These are phyloP conservation scores for Selaginella tamariscina DNA, from an alignment of 75 land plant genomes.

Conservation along the genomic window DNA sequence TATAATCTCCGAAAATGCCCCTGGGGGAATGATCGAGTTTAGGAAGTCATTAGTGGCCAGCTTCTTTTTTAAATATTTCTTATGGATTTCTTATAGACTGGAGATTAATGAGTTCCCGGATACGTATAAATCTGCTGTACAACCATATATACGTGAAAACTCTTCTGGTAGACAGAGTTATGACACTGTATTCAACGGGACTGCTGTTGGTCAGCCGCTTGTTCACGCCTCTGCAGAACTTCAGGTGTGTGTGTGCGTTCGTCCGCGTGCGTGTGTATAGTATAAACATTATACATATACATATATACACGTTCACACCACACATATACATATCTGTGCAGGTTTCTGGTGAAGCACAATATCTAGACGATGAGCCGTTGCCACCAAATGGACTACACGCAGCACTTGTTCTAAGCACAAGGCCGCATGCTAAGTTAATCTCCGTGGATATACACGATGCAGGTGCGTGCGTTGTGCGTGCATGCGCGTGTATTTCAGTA, in stretches of 20 bases:
- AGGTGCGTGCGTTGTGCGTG: too few species aligned
- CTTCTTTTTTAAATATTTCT: slow-evolving; percentile 87
- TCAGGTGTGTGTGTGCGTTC: slow-evolving; percentile 37
- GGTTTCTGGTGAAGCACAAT: slow-evolving; percentile 97
- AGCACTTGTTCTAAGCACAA: slow-evolving; percentile 66
- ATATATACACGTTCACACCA: too few species aligned
- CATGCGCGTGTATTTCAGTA: too few species aligned
- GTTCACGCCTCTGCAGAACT: slow-evolving; percentile 72
- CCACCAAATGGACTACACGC: slow-evolving; percentile 72
- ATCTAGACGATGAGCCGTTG: slow-evolving; percentile 69
- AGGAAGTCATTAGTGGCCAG: slow-evolving; percentile 63
- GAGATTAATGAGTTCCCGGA: slow-evolving; percentile 35
- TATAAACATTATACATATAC: too few species aligned
- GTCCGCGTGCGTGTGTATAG: too few species aligned
- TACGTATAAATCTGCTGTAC: slow-evolving; percentile 55
- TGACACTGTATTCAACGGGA: slow-evolving; percentile 44
- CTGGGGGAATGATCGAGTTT: slow-evolving; percentile 96
- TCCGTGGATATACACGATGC: slow-evolving; percentile 63
- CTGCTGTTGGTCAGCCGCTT: slow-evolving; percentile 76
- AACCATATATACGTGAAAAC: slow-evolving; percentile 33
- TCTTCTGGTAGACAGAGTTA: slow-evolving; percentile 55
- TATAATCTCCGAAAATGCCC: slow-evolving; percentile 60
- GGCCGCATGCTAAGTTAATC: slow-evolving; percentile 74
- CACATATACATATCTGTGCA: slow-evolving; percentile 16
- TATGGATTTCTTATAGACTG: slow-evolving; percentile 51